Evolutionary conservation across 768 basidiomycete genomes (phyloP), one percentile per base, ranked within the genome.

Genomic region (Pluteus cervinus): DNA sequence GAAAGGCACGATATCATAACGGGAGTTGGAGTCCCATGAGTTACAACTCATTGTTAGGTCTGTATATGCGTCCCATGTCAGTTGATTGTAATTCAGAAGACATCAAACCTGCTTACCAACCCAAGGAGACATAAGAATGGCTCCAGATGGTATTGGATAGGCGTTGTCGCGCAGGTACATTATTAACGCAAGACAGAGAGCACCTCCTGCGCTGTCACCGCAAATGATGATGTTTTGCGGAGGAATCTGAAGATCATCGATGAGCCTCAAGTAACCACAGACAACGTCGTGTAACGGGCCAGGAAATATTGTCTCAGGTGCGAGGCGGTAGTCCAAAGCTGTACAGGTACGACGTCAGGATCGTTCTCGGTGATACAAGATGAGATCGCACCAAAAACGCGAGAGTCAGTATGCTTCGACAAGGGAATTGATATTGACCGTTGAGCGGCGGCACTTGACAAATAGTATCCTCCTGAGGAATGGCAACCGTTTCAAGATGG

Each of bases 11-110:
- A 93, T 79, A 56, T 92, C 90, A 56, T 70, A 92, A n/a, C 70
- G 62, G 18, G 84, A 79, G 57, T 97, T 97, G 39, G 85, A 86
- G 22, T 94, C 90, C 90, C 94, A 98, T 14, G 91, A 94, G 39
- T 92, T 87, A 56, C 92, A 97, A 47, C 90, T 93, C 79, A 96
- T 88, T 0, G 96, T 97, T 44, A 99, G 62, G 58, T 94, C 90
- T 88, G 46, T 14, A 24, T n/a, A 15, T 15, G 24, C 17, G 32
- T 12, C 36, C 33, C 17, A 46, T 46, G 25, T 6, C 23, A 14
- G 32, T 24, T 22, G 30, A 42, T 8, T 23, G 25, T 22, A 39
- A 3, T 39, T 10, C n/a, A n/a, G n/a, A n/a, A n/a, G n/a, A 34
- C 37, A 22, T n/a, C n/a, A n/a, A n/a, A n/a, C n/a, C n/a, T 21